Percentiles rank a stretch among this genome's conserved stretches.
These are phyloP conservation scores for Penicillium chermesinum DNA, from an alignment of 495 filamentous ascomycete genomes.

Conservation along the genomic window DNA sequence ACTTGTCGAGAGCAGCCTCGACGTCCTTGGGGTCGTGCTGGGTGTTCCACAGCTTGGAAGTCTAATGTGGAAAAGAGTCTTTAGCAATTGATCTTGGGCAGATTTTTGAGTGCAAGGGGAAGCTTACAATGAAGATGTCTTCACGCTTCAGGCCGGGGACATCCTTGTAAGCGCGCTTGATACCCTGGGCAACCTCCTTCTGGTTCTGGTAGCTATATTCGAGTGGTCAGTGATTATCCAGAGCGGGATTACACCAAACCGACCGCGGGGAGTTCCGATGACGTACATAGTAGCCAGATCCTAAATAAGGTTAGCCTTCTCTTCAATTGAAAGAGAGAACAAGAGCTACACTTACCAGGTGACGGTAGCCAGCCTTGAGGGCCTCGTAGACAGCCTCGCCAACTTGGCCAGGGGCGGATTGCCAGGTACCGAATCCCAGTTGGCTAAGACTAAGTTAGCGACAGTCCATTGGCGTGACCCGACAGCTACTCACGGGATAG, in stretches of 20 bases:
- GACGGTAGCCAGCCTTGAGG: conserved; percentile 51
- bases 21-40: conserved; percentile 45
- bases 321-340: neutral
- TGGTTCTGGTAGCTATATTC: conserved; percentile 44
- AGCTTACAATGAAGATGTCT: conserved; percentile 47
- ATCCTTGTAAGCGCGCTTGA: conserved; percentile 44
- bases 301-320: conserved; percentile 20
- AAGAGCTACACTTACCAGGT: conserved; percentile 35
- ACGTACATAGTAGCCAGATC: conserved; percentile 45
- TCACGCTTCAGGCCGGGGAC: conserved; percentile 46
- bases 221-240: conserved; percentile 35
- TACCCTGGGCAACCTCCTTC: conserved; percentile 40
- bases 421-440: conserved; percentile 55
- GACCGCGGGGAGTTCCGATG: neutral
- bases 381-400: conserved; percentile 50
- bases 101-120: neutral
- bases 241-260: neutral
- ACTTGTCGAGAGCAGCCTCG: conserved; percentile 41
- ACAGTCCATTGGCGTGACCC: neutral
- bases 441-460: conserved; percentile 22
- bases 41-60: conserved; percentile 48
- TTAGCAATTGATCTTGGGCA: neutral
- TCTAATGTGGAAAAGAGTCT: conserved; percentile 19
- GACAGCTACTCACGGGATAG: conserved; percentile 35
- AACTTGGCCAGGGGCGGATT: conserved; percentile 49